Conservation (phyloP, 1,139 yeast species). For the Citeromyces hawaiiensis region DNA sequence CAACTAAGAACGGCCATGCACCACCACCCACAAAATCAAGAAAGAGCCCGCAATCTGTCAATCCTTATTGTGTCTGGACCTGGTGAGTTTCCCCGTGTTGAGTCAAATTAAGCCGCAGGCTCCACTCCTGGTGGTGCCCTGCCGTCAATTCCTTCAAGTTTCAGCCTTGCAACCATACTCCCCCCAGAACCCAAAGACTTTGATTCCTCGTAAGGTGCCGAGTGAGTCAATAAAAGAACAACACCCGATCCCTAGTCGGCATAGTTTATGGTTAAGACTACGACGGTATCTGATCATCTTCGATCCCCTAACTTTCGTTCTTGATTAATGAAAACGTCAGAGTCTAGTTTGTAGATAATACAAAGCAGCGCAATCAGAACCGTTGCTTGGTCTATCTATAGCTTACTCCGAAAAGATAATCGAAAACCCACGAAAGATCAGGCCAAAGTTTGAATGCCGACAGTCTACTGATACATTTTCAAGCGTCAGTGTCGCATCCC, state of each 20-base stretch:
- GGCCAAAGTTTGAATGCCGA: too few species aligned
- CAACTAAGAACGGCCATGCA: slow-evolving; percentile 12
- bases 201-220: neutral
- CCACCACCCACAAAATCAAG: slow-evolving; percentile 1
- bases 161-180: neutral
- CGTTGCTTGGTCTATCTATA: too few species aligned
- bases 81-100: neutral
- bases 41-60: slow-evolving; percentile 1
- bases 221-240: neutral
- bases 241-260: neutral
- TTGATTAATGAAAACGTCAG: neutral
- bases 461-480: too few species aligned
- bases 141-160: neutral
- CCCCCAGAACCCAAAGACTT: neutral
- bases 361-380: too few species aligned
- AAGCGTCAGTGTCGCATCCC: too few species aligned
- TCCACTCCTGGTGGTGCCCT: neutral
- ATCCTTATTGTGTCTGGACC: neutral
- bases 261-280: slow-evolving; percentile 1
- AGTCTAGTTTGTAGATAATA: too few species aligned
- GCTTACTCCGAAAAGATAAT: too few species aligned
- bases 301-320: slow-evolving; percentile 1
- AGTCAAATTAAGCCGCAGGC: neutral
- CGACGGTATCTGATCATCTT: slow-evolving; percentile 1
- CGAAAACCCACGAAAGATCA: too few species aligned